phyloP scores from a whole-genome alignment of 2,329 filamentous ascomycete species.

The Fusarium setosum region DNA sequence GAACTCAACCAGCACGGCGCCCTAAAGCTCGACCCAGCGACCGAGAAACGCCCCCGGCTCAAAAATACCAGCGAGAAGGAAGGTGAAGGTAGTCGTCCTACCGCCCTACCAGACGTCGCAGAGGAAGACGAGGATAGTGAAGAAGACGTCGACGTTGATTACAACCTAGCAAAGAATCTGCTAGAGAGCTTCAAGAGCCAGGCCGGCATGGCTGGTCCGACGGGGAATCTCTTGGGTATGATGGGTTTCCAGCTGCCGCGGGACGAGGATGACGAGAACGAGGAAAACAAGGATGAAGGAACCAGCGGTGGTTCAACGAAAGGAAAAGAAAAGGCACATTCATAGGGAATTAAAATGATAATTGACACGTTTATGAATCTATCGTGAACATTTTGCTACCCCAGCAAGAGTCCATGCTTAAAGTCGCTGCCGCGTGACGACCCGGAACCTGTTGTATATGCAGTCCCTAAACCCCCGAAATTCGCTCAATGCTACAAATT shows the following conservation, averaged over 20 bases:
- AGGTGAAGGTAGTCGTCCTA: constrained; percentile 15
- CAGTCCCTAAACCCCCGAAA: constrained; percentile 2
- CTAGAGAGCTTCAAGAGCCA: constrained; percentile 94
- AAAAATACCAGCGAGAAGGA: constrained; percentile 39
- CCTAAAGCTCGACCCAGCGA: constrained; percentile 62
- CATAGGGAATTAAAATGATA: neutral
- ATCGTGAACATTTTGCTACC: neutral
- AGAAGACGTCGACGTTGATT: constrained; percentile 80
- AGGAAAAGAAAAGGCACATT: constrained; percentile 13
- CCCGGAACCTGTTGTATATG: constrained; percentile 12
- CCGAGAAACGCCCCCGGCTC: constrained; percentile 46
- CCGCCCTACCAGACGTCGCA: constrained; percentile 44
- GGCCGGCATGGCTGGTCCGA: constrained; percentile 85
- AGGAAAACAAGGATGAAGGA: constrained; percentile 37
- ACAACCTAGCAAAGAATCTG: constrained; percentile 89
- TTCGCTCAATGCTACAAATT: neutral
- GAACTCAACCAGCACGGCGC: constrained; percentile 78
- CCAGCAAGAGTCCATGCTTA: neutral
- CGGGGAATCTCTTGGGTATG: constrained; percentile 86
- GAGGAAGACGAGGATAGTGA: constrained; percentile 63
- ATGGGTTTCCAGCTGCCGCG: constrained; percentile 86
- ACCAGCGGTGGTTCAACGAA: constrained; percentile 4
- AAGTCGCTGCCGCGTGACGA: constrained; percentile 9
- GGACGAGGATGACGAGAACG: constrained; percentile 73
- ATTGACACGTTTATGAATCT: neutral